Conservation (phyloP, 257 asterid genomes). For the Paulownia fortunei region DNA sequence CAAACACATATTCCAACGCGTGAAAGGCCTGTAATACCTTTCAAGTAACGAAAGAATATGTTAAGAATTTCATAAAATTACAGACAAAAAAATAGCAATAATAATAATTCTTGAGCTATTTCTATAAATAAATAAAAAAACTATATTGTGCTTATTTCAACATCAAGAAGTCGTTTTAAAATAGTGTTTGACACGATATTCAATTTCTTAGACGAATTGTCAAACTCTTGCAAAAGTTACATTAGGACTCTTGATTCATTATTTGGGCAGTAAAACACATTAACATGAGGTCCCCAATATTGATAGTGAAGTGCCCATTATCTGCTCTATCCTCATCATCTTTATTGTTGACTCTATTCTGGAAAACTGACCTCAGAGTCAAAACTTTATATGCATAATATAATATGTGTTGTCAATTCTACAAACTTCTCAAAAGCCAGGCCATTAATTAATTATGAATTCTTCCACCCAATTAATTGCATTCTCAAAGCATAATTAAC, state of each 20-base stretch:
- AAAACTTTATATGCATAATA: neutral
- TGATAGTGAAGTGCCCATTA: conserved; percentile 31
- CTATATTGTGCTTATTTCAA: no score
- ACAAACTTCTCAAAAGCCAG: neutral
- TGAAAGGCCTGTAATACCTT: no score
- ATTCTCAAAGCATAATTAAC: no score
- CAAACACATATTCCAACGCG: no score
- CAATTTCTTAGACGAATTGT: neutral
- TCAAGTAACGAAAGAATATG: no score
- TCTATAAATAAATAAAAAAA: no score
- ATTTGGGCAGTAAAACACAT: conserved; percentile 5
- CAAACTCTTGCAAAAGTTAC: neutral
- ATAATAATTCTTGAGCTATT: no score
- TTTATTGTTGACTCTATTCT: conserved; percentile 11
- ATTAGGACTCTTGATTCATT: conserved; percentile 15
- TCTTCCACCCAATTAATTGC: neutral
- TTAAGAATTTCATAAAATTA: no score
- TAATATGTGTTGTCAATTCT: conserved; percentile 26
- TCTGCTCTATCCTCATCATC: neutral
- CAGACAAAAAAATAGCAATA: no score
- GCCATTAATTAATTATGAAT: neutral
- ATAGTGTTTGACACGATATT: neutral
- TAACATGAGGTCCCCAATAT: conserved; percentile 35
- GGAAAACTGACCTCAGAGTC: conserved; percentile 20
- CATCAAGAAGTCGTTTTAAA: neutral